Conservation (phyloP, 179 eudicot genomes). For the Drosera spatulata region DNA sequence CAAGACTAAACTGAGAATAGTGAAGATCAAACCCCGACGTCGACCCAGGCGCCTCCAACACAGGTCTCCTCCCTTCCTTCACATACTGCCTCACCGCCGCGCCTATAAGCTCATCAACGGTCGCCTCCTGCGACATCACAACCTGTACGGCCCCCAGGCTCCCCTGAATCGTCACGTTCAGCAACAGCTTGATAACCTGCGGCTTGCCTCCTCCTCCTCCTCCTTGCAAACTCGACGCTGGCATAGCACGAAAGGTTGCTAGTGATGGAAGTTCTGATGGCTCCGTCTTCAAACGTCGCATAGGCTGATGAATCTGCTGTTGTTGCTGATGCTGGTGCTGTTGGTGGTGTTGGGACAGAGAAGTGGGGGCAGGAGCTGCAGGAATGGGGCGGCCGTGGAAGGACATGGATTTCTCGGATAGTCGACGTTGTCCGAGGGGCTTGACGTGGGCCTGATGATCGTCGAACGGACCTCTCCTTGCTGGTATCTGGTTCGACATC, state of each 20-base stretch:
- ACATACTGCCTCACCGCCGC: constrained; percentile 20
- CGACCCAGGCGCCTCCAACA: constrained; percentile 6
- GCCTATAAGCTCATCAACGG: constrained; percentile 20
- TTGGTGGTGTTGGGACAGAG: background rate
- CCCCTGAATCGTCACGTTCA: constrained; percentile 33
- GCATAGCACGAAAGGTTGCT: background rate
- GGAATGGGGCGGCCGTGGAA: constrained; percentile 12
- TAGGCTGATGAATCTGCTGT: constrained; percentile 15
- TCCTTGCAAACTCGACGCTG: background rate
- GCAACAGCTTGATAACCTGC: constrained; percentile 22
- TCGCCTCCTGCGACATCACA: constrained; percentile 14
- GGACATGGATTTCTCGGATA: constrained; percentile 16
- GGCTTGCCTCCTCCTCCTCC: background rate
- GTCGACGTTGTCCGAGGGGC: background rate
- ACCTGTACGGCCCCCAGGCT: constrained; percentile 31
- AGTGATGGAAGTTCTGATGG: constrained; percentile 12
- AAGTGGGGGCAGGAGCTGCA: background rate
- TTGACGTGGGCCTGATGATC: background rate
- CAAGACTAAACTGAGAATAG: constrained; percentile 30
- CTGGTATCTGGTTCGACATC: constrained; percentile 1
- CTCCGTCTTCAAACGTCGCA: constrained; percentile 11
- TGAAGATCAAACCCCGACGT: constrained; percentile 22
- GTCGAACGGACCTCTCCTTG: background rate
- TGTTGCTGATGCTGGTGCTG: background rate
- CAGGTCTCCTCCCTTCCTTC: constrained; percentile 32